phyloP scores from a whole-genome alignment of 208 protist species.

The Naegleria gruberi region DNA sequence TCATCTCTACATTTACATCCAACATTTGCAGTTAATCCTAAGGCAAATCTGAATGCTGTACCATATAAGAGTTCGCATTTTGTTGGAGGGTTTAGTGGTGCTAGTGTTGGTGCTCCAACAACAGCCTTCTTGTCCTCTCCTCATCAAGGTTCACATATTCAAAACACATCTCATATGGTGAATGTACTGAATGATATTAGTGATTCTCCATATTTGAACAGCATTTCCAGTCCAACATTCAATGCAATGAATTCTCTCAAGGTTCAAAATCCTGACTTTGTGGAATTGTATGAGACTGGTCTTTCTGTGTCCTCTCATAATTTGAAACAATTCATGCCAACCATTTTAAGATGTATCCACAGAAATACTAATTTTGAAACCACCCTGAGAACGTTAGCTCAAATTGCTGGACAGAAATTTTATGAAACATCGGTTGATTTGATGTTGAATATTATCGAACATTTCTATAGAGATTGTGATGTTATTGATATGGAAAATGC shows the following conservation, averaged over 20 bases:
- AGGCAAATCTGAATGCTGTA: not conserved
- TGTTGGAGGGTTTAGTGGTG: not conserved
- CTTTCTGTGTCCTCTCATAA: not conserved
- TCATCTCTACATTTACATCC: not conserved
- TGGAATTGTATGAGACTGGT: not conserved
- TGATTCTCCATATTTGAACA: not conserved
- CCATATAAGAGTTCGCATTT: not conserved
- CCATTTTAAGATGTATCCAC: not conserved
- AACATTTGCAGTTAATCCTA: not conserved
- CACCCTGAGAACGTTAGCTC: not conserved
- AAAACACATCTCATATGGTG: not conserved
- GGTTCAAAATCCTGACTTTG: not conserved
- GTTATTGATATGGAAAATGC: not conserved
- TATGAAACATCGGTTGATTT: not conserved
- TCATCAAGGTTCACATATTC: not conserved
- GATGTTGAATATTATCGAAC: not conserved
- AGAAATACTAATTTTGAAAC: slow-evolving; percentile 1
- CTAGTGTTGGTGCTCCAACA: not conserved
- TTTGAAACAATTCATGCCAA: not conserved
- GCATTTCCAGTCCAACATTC: not conserved
- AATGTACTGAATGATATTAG: not conserved
- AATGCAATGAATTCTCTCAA: not conserved
- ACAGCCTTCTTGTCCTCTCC: not conserved
- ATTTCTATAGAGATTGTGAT: not conserved
- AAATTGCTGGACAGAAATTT: not conserved